Conservation (phyloP, 2,329 filamentous ascomycete genomes). For the Passalora sequoiae region DNA sequence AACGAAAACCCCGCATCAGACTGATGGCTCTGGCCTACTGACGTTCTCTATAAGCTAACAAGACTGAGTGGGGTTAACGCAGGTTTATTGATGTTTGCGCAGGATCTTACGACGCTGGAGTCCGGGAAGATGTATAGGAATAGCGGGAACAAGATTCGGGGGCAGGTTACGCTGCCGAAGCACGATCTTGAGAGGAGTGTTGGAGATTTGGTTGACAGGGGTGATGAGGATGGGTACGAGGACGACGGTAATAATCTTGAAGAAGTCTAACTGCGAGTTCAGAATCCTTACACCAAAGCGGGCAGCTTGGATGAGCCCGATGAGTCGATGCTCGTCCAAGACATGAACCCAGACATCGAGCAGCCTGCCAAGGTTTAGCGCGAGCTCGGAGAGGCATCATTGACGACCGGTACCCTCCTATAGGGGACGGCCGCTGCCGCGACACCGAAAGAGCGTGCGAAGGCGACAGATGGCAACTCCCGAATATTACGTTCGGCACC, state of each 20-base stretch:
- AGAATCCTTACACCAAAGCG: not conserved
- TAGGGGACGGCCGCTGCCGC: not conserved
- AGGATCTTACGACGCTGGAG: too few relatives aligned
- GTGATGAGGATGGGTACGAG: too few relatives aligned
- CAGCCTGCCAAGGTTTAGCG: not conserved
- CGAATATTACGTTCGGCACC: too few relatives aligned
- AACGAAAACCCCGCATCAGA: not conserved
- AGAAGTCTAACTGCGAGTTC: too few relatives aligned
- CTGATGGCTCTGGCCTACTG: not conserved
- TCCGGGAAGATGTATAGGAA: too few relatives aligned
- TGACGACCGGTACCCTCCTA: too few relatives aligned
- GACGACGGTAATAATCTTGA: too few relatives aligned
- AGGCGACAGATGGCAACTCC: not conserved
- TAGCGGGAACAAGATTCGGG: too few relatives aligned
- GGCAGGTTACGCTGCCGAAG: too few relatives aligned
- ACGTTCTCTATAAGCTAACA: not conserved
- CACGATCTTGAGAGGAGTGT: too few relatives aligned
- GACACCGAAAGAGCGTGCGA: not conserved
- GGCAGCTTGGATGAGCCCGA: not conserved
- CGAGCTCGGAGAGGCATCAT: not conserved
- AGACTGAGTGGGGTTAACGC: not conserved
- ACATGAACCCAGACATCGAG: not conserved
- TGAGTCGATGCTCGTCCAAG: too few relatives aligned
- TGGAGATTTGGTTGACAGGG: too few relatives aligned
- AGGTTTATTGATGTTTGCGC: not conserved